These are phyloP conservation scores for Macrolepiota albuminosa DNA, from an alignment of 768 basidiomycete genomes.

Conservation along the genomic window DNA sequence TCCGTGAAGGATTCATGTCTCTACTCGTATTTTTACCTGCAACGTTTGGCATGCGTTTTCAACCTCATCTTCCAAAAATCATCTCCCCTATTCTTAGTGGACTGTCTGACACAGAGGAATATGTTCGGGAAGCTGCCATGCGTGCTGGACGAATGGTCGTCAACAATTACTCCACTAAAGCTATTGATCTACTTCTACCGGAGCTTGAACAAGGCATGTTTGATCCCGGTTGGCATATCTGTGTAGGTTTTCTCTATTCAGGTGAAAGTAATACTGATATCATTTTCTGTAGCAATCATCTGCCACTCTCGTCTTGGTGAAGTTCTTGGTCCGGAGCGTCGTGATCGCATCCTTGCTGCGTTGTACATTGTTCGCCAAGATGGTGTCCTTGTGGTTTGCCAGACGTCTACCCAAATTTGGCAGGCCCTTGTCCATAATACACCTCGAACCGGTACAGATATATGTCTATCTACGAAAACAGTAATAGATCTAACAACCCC, in stretches of 20 bases:
- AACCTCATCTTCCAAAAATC: conserved; percentile 93
- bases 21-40: conserved; percentile 92
- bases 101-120: conserved; percentile 89
- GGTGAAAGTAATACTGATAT: conserved; percentile 6
- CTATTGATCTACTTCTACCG: conserved; percentile 90
- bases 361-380: conserved; percentile 94
- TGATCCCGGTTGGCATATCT: conserved; percentile 90
- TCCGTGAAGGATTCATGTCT: conserved; percentile 98
- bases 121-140: conserved; percentile 96
- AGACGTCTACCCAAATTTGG: conserved; percentile 94
- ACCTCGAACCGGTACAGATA: conserved; percentile 69
- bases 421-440: conserved; percentile 96
- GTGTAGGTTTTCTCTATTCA: conserved; percentile 44
- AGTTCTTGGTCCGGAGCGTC: conserved; percentile 80
- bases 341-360: conserved; percentile 87
- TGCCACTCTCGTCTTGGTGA: conserved; percentile 90
- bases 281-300: conserved; percentile 73
- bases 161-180: conserved; percentile 86
- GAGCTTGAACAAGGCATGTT: conserved; percentile 96
- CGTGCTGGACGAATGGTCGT: conserved; percentile 98
- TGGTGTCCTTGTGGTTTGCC: conserved; percentile 81
- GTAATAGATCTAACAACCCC: background rate
- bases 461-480: background rate
- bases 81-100: conserved; percentile 90
- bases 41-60: conserved; percentile 94